Percentiles rank a stretch among this genome's conserved stretches.
Evolutionary conservation across 352 stramenopile species (phyloP).

Genomic region (Phytophthora multivora): DNA sequence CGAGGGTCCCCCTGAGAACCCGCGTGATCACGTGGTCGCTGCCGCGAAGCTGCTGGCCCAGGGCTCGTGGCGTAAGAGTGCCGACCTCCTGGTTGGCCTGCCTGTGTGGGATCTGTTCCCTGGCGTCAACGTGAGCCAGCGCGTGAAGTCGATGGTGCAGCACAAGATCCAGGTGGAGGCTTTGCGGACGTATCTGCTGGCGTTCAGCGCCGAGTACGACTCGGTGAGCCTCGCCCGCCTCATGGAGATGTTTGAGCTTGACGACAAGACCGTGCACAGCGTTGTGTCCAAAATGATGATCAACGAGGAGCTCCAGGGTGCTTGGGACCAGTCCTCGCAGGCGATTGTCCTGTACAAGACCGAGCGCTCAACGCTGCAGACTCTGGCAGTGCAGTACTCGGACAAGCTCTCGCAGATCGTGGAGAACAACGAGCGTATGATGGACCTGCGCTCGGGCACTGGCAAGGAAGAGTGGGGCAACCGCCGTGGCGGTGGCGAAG

Average conservation of each 20-base stretch:
- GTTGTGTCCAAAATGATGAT: conserved; percentile 99
- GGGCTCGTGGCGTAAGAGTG: conserved; percentile 95
- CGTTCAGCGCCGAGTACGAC: conserved; percentile 97
- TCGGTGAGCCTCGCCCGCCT: conserved; percentile 94
- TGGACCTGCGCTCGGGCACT: conserved; percentile 76
- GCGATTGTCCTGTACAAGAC: conserved; percentile 96
- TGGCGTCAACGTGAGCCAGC: conserved; percentile 75
- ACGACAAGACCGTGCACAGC: conserved; percentile 95
- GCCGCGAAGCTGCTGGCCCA: conserved; percentile 94
- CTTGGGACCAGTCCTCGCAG: conserved; percentile 98
- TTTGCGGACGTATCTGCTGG: conserved; percentile 96
- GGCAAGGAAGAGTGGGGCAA: conserved; percentile 73
- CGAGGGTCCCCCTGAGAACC: conserved; percentile 97
- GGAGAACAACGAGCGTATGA: conserved; percentile 91
- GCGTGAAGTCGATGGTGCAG: conserved; percentile 92
- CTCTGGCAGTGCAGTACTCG: conserved; percentile 95
- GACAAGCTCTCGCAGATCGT: conserved; percentile 92
- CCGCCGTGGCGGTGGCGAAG: conserved; percentile 47
- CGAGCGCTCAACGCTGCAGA: conserved; percentile 94
- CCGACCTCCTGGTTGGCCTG: conserved; percentile 86
- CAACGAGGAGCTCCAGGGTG: conserved; percentile 96
- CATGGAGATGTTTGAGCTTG: conserved; percentile 98
- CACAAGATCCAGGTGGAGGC: conserved; percentile 97
- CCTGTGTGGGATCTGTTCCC: conserved; percentile 97
- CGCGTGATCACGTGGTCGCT: conserved; percentile 96